phyloP scores from a whole-genome alignment of 2,329 filamentous ascomycete species.

The Blastomyces percursus region DNA sequence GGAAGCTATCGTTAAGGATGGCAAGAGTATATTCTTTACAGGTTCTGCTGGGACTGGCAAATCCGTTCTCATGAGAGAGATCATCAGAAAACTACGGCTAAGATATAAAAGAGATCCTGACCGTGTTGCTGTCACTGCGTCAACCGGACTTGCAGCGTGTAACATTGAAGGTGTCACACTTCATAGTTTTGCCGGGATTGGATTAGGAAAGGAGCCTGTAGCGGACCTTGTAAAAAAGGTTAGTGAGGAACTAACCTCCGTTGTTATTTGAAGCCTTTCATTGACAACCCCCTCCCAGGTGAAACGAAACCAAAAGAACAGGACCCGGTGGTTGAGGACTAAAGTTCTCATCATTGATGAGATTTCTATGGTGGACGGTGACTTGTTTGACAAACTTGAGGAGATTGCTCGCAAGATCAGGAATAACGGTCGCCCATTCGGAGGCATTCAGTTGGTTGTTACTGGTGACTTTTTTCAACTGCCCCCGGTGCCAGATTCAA shows the following conservation, averaged over 20 bases:
- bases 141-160: conserved; percentile 88
- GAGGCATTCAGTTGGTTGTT: conserved; percentile 88
- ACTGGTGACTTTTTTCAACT: conserved; percentile 98
- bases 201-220: conserved; percentile 80
- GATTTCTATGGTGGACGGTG: conserved; percentile 96
- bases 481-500: conserved; percentile 76
- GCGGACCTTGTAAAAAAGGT: conserved; percentile 70
- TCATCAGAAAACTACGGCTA: conserved; percentile 67
- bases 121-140: conserved; percentile 83
- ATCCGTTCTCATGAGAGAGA: conserved; percentile 86
- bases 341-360: conserved; percentile 88
- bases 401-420: conserved; percentile 73
- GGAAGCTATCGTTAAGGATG: conserved; percentile 66
- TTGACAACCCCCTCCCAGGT: conserved; percentile 39
- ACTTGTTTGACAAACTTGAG: conserved; percentile 92
- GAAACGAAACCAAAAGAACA: conserved; percentile 75
- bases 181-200: conserved; percentile 93
- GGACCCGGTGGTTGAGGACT: conserved; percentile 75
- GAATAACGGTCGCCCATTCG: conserved; percentile 86
- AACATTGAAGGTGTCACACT: conserved; percentile 94
- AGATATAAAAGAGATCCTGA: conserved; percentile 71
- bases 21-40: conserved; percentile 92
- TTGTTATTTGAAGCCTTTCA: conserved; percentile 12
- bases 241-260: not conserved
- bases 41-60: conserved; percentile 94